Percentiles rank a stretch among this genome's conserved stretches.
phyloP scores from a whole-genome alignment of 1,139 yeast genomes.

The Nakaseomyces nivariensis region DNA sequence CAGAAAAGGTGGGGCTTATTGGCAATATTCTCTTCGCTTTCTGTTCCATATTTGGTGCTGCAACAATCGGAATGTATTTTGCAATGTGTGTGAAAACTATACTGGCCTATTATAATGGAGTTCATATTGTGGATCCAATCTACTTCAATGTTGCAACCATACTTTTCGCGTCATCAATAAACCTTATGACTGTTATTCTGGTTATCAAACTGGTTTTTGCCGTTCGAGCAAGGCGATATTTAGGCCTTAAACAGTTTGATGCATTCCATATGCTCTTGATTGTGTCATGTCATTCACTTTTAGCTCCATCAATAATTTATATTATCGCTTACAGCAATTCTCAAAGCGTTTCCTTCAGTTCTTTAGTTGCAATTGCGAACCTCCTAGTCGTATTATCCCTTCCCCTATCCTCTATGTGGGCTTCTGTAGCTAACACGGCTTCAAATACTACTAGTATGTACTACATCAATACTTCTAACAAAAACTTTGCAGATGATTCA shows the following conservation, averaged over 20 bases:
- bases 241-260: slow-evolving; percentile 77
- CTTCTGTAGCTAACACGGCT: slow-evolving; percentile 46
- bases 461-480: slow-evolving; percentile 2
- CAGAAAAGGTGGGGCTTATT: slow-evolving; percentile 37
- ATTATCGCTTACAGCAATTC: slow-evolving; percentile 40
- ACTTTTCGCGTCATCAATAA: slow-evolving; percentile 59
- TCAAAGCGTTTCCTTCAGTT: slow-evolving; percentile 23
- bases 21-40: slow-evolving; percentile 36
- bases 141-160: slow-evolving; percentile 43
- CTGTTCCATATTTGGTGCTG: slow-evolving; percentile 37
- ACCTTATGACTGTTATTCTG: slow-evolving; percentile 50
- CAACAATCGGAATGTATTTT: slow-evolving; percentile 47
- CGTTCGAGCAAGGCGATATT: slow-evolving; percentile 54
- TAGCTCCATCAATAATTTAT: slow-evolving; percentile 65
- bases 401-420: slow-evolving; percentile 87
- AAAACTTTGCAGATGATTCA: neutral
- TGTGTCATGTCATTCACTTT: slow-evolving; percentile 73
- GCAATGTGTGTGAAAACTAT: slow-evolving; percentile 35
- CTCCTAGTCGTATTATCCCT: slow-evolving; percentile 51
- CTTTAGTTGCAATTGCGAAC: slow-evolving; percentile 34
- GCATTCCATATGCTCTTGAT: slow-evolving; percentile 70
- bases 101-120: slow-evolving; percentile 21
- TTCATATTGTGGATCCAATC: slow-evolving; percentile 28
- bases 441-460: slow-evolving; percentile 24
- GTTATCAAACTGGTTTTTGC: slow-evolving; percentile 56